Evolutionary conservation across 257 asterid genomes (phyloP).

Genomic region (Solanum microdontum): DNA sequence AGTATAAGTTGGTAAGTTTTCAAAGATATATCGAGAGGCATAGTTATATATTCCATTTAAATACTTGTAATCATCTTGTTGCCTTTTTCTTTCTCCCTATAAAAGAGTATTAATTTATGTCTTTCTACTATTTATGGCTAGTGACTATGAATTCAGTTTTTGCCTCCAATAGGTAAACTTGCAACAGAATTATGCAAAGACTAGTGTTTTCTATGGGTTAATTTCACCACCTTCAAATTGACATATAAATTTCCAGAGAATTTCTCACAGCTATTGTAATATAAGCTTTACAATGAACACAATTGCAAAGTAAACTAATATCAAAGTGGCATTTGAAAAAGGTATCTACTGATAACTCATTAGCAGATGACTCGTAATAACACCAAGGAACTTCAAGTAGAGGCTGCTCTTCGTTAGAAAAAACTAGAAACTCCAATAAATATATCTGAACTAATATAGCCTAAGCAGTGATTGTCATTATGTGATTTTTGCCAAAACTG

Average conservation of each 20-base stretch:
- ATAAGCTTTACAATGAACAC: not conserved
- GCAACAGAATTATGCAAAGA: not conserved
- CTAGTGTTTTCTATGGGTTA: not conserved
- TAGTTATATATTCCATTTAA: not conserved
- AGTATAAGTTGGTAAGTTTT: not conserved
- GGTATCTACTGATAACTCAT: not conserved
- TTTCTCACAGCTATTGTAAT: not conserved
- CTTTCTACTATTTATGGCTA: not conserved
- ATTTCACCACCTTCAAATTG: not conserved
- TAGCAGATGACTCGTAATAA: not conserved
- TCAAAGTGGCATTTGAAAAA: not conserved
- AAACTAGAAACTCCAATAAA: not conserved
- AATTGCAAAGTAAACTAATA: not conserved
- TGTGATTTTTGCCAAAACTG: not conserved
- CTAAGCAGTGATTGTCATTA: not conserved
- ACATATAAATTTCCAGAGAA: not conserved
- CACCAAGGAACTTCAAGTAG: not conserved
- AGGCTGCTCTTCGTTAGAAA: not conserved
- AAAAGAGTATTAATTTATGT: not conserved
- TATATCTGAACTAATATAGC: not conserved
- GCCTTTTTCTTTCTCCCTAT: not conserved
- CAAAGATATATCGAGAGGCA: not conserved
- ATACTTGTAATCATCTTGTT: not conserved
- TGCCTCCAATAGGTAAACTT: not conserved
- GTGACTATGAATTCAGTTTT: not conserved